Evolutionary conservation across 2,329 filamentous ascomycete genomes (phyloP).

Genomic region (Diaporthe vexans): DNA sequence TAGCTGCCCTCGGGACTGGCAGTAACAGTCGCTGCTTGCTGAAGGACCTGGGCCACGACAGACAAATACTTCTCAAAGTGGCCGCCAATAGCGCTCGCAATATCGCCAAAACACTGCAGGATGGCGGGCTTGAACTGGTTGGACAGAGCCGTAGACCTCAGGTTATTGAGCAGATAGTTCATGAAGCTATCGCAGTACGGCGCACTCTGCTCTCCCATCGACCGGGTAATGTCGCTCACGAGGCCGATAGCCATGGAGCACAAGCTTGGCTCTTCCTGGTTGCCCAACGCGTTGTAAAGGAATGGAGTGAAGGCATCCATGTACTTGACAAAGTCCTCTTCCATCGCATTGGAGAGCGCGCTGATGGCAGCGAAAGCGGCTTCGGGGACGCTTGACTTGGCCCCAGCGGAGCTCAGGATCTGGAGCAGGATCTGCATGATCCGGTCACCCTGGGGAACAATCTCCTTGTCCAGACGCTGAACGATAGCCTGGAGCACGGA

Average conservation of each 20-base stretch:
- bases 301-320: conserved; percentile 96
- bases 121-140: conserved; percentile 99
- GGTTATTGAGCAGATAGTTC: conserved; percentile 95
- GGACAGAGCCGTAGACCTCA: conserved; percentile 85
- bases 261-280: conserved; percentile 93
- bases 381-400: conserved; percentile 95
- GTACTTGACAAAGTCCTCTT: conserved; percentile 95
- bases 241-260: conserved; percentile 98
- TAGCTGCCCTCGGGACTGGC: conserved; percentile 85
- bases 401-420: conserved; percentile 81
- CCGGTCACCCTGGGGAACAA: conserved; percentile 88
- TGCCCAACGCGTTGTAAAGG: conserved; percentile 92
- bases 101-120: conserved; percentile 97
- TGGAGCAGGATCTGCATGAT: conserved; percentile 93
- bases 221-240: conserved; percentile 95
- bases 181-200: conserved; percentile 98
- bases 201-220: conserved; percentile 89
- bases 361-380: conserved; percentile 93
- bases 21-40: conserved; percentile 90
- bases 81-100: conserved; percentile 92
- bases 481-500: conserved; percentile 94
- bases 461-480: conserved; percentile 90
- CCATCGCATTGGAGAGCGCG: conserved; percentile 89
- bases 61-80: conserved; percentile 94
- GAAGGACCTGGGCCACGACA: conserved; percentile 92